A percentile compares a stretch with the other conserved stretches of the same genome.
Conservation (phyloP, 2,329 filamentous ascomycete species). For the Xylaria sp. region DNA sequence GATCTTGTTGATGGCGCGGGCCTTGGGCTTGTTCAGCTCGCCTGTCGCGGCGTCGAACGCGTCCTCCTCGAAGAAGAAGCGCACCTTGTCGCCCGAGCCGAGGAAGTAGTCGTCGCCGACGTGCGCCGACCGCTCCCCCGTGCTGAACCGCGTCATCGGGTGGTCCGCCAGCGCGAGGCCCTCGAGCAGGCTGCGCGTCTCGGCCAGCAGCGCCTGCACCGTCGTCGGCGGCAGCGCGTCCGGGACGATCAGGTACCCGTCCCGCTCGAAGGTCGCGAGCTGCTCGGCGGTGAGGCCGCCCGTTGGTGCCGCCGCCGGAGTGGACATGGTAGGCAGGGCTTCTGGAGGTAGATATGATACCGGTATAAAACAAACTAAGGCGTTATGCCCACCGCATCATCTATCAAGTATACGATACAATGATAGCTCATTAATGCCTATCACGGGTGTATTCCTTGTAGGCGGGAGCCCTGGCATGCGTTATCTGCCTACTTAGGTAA, state of each 20-base stretch:
- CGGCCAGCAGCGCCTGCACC: slow-evolving; percentile 68
- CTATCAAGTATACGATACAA: background rate
- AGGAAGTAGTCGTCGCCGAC: slow-evolving; percentile 97
- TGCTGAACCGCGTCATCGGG: slow-evolving; percentile 92
- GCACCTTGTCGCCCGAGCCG: slow-evolving; percentile 83
- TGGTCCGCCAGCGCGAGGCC: slow-evolving; percentile 80
- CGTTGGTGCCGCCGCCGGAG: slow-evolving; percentile 24
- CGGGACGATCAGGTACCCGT: slow-evolving; percentile 90
- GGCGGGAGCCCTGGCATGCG: too few relatives aligned
- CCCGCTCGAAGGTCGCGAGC: slow-evolving; percentile 70
- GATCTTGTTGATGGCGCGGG: slow-evolving; percentile 86
- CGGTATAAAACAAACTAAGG: background rate
- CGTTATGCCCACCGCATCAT: background rate
- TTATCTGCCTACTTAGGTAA: background rate
- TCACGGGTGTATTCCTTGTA: too few relatives aligned
- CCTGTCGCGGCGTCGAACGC: slow-evolving; percentile 69
- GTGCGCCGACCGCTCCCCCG: slow-evolving; percentile 74
- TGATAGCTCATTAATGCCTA: too few relatives aligned
- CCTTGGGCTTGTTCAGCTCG: slow-evolving; percentile 74
- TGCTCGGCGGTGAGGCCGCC: slow-evolving; percentile 72
- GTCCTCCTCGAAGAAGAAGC: slow-evolving; percentile 97
- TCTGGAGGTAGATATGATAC: background rate
- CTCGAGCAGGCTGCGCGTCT: slow-evolving; percentile 74
- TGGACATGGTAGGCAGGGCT: slow-evolving; percentile 14
- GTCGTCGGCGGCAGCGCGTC: slow-evolving; percentile 70